Evolutionary conservation across 2,329 filamentous ascomycete species (phyloP).

Genomic region (Clonostachys rhizophaga): DNA sequence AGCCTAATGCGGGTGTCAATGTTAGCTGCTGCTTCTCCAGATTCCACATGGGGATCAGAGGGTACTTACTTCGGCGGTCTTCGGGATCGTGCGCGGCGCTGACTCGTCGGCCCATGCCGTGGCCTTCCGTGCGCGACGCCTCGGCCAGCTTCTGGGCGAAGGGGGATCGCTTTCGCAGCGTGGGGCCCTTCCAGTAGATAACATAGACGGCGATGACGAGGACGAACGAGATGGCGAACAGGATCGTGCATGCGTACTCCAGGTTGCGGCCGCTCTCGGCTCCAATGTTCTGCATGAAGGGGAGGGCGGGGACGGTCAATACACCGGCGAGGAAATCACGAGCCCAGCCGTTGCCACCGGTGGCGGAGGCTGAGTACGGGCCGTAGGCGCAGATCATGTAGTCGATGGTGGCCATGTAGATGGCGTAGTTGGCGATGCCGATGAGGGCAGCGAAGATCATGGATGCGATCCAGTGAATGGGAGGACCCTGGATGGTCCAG

Average conservation of each 20-base stretch:
- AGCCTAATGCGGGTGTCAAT: conserved; percentile 8
- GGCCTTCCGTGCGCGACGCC: conserved; percentile 24
- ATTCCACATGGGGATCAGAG: not conserved
- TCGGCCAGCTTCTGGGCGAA: conserved; percentile 59
- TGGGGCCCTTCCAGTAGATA: conserved; percentile 62
- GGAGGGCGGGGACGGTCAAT: conserved; percentile 62
- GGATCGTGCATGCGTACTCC: conserved; percentile 58
- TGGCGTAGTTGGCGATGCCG: conserved; percentile 69
- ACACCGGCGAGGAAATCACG: conserved; percentile 71
- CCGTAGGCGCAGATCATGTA: conserved; percentile 76
- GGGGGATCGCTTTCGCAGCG: conserved; percentile 53
- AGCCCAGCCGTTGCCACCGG: conserved; percentile 70
- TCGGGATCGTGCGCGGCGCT: conserved; percentile 15
- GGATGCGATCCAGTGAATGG: conserved; percentile 63
- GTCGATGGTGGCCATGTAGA: conserved; percentile 74
- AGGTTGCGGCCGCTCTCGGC: conserved; percentile 41
- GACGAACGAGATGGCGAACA: conserved; percentile 56
- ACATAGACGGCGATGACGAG: conserved; percentile 61
- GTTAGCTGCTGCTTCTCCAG: not conserved
- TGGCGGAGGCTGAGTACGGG: conserved; percentile 68
- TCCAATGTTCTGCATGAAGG: conserved; percentile 57
- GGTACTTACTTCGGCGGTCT: conserved; percentile 18
- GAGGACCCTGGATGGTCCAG: conserved; percentile 52
- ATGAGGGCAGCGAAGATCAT: conserved; percentile 62
- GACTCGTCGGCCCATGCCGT: conserved; percentile 14